Evolutionary conservation across 2,329 filamentous ascomycete species (phyloP), one percentile per base, ranked within the genome.

Genomic region (Paecilomyces sp.): DNA sequence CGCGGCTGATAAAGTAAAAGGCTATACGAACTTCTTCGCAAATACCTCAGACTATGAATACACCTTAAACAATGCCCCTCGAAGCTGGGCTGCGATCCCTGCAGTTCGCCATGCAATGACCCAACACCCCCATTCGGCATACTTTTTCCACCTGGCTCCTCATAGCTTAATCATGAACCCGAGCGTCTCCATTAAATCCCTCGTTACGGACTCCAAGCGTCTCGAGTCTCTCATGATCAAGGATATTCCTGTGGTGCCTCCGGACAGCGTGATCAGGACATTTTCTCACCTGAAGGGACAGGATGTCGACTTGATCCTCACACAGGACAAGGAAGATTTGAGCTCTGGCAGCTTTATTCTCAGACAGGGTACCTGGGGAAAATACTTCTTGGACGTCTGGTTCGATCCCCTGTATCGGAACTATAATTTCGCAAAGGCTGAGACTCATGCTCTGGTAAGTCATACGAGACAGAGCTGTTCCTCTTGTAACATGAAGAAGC

Each of bases 371-470:
- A 91, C 94, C 58, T 99, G 93, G 91, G 89, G 90, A 53, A 89
- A 89, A 70, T 99, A 90, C 79, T 91, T 99, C 70, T 76, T 97
- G 18, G 94, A 99, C 72, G 89, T 90, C 0, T 99, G 94, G 94
- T 96, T 94, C 70, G 92, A 97, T 72, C 94, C 94, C 55, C 79
- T 97, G 52, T 99, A 96, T 76, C 84, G 93, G 64, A 90, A 83
- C 66, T 99, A 99, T 78, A 96, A 96, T 72, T 99, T 99, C 70
- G 91, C 95, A 70, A 97, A 95, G 74, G 92, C 91, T 0, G 94
- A 99, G 75, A 85, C 83, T 25, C 93, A 99, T 79, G 92, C 93
- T 56, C 76, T 99, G 79, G 94, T 92, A 80, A 72, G 86, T 73
- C 31, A 33, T 9, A 47, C 13, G n/a, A 22, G 41, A 47, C 9